A percentile compares a stretch with the other conserved stretches of the same genome.
These are phyloP conservation scores for Gracilaria vermiculophylla DNA, from an alignment of 23 red algal genomes.

Conservation along the genomic window DNA sequence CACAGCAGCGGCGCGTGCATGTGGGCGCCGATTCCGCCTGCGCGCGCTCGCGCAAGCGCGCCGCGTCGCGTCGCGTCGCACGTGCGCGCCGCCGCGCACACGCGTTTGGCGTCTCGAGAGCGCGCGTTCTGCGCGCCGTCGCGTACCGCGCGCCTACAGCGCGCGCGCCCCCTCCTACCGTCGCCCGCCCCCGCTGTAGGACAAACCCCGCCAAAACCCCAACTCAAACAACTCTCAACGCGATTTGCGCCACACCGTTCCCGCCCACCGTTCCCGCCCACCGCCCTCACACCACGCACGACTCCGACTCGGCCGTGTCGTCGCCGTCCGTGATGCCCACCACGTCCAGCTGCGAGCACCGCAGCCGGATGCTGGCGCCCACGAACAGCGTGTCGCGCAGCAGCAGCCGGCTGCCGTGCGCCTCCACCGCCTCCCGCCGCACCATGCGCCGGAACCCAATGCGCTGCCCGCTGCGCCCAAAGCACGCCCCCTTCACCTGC, in stretches of 20 bases:
- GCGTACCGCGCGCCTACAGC: no score
- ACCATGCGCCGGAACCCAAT: constrained; percentile 40
- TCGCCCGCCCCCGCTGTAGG: no score
- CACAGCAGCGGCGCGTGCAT: no score
- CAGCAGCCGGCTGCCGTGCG: constrained; percentile 7
- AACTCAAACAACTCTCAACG: no score
- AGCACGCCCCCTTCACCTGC: constrained; percentile 47
- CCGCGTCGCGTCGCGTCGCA: no score
- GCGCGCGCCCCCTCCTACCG: no score
- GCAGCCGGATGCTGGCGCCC: constrained; percentile 50
- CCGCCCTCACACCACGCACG: not conserved
- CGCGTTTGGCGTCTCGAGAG: no score
- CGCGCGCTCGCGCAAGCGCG: no score
- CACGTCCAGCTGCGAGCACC: constrained; percentile 9
- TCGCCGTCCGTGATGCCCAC: constrained; percentile 46
- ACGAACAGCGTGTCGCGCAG: constrained; percentile 42
- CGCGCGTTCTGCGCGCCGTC: no score
- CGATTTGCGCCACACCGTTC: not conserved
- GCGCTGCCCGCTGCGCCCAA: constrained; percentile 29
- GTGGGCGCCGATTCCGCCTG: no score
- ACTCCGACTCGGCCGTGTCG: constrained; percentile 48
- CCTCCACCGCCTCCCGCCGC: not conserved
- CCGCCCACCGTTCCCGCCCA: not conserved
- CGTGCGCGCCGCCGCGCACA: no score
- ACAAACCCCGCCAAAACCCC: no score